Conservation (phyloP, 192 early-diverging fungal species). For the Coemansia sp. region DNA sequence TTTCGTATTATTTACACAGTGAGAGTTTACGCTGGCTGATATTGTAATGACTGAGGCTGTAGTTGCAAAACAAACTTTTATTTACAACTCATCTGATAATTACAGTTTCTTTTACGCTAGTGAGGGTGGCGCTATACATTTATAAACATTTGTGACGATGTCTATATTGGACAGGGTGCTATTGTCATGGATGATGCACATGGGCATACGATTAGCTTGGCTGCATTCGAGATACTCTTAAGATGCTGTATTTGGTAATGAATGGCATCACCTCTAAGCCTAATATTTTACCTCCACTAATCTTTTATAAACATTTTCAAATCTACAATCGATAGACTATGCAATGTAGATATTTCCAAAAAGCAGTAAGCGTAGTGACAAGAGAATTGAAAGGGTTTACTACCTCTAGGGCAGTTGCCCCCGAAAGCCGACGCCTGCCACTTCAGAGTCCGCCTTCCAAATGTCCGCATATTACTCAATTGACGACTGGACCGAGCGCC, state of each 20-base stretch:
- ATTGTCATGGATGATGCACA: not conserved
- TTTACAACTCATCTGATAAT: not conserved
- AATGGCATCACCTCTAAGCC: not conserved
- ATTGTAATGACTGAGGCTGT: slow-evolving; percentile 16
- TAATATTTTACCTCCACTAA: not conserved
- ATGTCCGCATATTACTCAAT: too few species aligned
- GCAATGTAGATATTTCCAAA: too few species aligned
- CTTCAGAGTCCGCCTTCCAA: too few species aligned
- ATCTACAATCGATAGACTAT: too few species aligned
- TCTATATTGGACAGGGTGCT: not conserved
- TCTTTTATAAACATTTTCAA: too few species aligned
- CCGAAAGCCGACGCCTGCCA: too few species aligned
- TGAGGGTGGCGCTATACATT: not conserved
- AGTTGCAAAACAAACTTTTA: slow-evolving; percentile 13
- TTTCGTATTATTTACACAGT: not conserved
- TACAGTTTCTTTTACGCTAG: slow-evolving; percentile 12
- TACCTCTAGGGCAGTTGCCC: too few species aligned
- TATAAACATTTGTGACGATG: not conserved
- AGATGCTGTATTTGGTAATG: not conserved
- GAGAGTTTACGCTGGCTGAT: not conserved
- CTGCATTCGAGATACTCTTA: not conserved
- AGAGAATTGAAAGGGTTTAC: too few species aligned
- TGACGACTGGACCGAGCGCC: too few species aligned
- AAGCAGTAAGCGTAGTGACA: too few species aligned
- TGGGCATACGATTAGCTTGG: not conserved